Evolutionary conservation across 2,329 filamentous ascomycete genomes (phyloP), one percentile per base, ranked within the genome.

Genomic region (Hypoxylon sp.): DNA sequence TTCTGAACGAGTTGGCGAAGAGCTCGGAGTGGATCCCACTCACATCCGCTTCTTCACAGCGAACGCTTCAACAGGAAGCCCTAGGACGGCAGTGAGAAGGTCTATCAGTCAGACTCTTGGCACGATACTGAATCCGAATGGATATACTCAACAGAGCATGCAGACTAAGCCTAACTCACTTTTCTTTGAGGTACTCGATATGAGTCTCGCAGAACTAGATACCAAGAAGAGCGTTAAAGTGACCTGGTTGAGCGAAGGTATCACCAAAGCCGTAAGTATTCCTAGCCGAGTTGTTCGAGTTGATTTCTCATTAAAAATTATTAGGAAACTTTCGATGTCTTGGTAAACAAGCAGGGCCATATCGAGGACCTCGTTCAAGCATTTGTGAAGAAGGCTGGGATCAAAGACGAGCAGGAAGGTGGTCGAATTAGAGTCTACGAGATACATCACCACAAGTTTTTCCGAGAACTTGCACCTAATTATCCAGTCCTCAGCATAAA

Each of bases 1-100:
- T 62, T 89, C 94, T 4, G 90, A 92, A 73, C 94, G 94, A 77
- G 93, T 98, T 59, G 96, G 90, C 5, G 89, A 94, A 69, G 85
- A 92, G 64, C 83, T 99, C 17, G 86, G 88, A 5, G 89, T 95
- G 1, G 91, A 96, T 6, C 87, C 92, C 0, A 97, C 94, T 3
- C 94, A 99, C 80, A 82, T 99, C 50, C 93, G 96, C 44, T 97
- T 99, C 79, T 96, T 92, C 74, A 97, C 95, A 0, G 91, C 97
- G 66, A 94, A 95, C 75, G 84, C 87, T 14, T 89, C 88, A 22
- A 92, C 89, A 14, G 92, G 92, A 58, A 94, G 93, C 74, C 90
- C 95, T 1, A 95, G 97, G 77, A 81, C 86, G 7, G 84, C 91
- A 2, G 89, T 99, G 33, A 95, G 96, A 81, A 91, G 94, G 10